Base-by-base conservation (phyloP, 2,329 filamentous ascomycete species). In the Cladophialophora chaetospira region DNA sequence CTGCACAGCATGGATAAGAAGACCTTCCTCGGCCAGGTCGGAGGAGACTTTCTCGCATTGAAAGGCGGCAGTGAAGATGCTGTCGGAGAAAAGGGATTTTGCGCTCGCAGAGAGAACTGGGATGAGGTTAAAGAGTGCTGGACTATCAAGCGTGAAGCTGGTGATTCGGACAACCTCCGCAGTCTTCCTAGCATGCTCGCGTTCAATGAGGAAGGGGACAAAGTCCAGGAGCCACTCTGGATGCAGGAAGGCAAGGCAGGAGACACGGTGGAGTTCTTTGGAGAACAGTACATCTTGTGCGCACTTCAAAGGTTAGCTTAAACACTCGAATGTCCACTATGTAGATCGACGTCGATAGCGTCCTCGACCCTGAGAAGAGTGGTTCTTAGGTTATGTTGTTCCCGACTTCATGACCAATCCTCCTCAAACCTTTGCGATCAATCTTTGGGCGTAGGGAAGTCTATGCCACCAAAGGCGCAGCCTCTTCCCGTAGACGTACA, bases 41-140 rank as follows among this genome's bases (percentile, higher is more conserved):
- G 53, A 43, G 53, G 53, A 17, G 53, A 56, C 23, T 56, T 51
- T 40, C 45, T 56, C 3, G 53, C 36, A 11, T 35, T 56, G 53
- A 56, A 50, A 28, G 53, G 53, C 21, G 53, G 53, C 5, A 31
- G 29, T 5, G 46, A 56, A 17, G 53, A 46, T 1, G 46, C 53
- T 8, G 38, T 35, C 5, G 45, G 45, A 1, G 42, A 43, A 46
- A 36, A 10, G 3, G 53, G 53, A 2, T 56, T 56, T 23, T 56
- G 53, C 23, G 46, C 53, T 1, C 21, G 53, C 31, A 56, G 53
- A 23, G 47, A 50, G 19, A n/a, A 3, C 1, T 50, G 47, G 47
- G 47, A 50, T 13, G n/a, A 38, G 5, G 31, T 8, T 21, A 26
- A 50, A 26, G n/a, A 10, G 10, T 10, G 21, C 38, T 56, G 53